These are phyloP conservation scores for Colletotrichum navitas DNA, from an alignment of 2,329 filamentous ascomycete species.

Conservation along the genomic window DNA sequence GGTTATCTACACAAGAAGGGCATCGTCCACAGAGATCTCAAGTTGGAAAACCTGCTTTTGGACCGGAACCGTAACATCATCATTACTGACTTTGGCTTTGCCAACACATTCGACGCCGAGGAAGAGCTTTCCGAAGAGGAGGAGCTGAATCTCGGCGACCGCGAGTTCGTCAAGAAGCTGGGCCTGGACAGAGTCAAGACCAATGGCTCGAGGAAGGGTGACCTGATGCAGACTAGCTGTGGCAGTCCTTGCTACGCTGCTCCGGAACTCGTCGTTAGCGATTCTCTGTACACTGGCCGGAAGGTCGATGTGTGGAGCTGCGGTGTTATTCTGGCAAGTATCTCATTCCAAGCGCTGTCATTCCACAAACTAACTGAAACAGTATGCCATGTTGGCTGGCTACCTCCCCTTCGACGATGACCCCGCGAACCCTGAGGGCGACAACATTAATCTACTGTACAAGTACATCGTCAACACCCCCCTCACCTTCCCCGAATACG, in stretches of 20 bases:
- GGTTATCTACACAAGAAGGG: constrained; percentile 99
- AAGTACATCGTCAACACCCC: constrained; percentile 99
- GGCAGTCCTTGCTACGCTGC: constrained; percentile 98
- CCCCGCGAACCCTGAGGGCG: constrained; percentile 96
- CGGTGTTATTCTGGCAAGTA: constrained; percentile 92
- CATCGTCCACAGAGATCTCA: constrained; percentile 96
- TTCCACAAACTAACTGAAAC: constrained; percentile 15
- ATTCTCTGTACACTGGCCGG: constrained; percentile 94
- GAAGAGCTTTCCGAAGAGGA: constrained; percentile 93
- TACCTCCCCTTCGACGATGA: constrained; percentile 99
- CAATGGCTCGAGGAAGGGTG: constrained; percentile 84
- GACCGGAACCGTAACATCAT: constrained; percentile 99
- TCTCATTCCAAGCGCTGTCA: neutral
- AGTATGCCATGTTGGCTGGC: constrained; percentile 99
- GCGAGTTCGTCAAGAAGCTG: constrained; percentile 87
- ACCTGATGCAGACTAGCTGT: constrained; percentile 99
- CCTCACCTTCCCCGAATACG: constrained; percentile 97
- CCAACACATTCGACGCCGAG: constrained; percentile 92
- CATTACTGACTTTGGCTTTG: constrained; percentile 99
- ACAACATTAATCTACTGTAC: constrained; percentile 99
- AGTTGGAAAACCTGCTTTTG: constrained; percentile 93
- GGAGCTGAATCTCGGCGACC: constrained; percentile 86
- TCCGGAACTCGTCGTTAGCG: constrained; percentile 95
- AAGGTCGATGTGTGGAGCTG: constrained; percentile 99
- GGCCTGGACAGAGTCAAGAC: constrained; percentile 84